Evolutionary conservation across 495 filamentous ascomycete genomes (phyloP), one percentile per base, ranked within the genome.

Genomic region (Opeltia flavorubescens): DNA sequence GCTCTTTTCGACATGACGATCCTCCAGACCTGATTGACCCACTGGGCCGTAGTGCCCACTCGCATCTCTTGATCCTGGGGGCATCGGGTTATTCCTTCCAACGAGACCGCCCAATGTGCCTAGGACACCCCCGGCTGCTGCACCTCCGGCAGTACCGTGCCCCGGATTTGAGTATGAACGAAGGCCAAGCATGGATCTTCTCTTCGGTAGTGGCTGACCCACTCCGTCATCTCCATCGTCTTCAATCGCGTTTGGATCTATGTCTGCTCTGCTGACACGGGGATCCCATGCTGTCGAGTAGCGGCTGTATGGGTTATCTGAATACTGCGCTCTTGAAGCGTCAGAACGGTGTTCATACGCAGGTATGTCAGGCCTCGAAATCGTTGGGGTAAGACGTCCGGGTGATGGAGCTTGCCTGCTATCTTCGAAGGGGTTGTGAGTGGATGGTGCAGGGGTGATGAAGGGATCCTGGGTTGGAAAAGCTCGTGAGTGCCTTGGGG

Each of bases 151-250:
- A 23, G 54, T 65, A 25, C 59, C 61, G 12, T 60, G 50, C 18
- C 57, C 55, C 39, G 55, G 53, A 29, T 50, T 48, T 41, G 52
- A 47, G 52, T 61, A 46, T 55, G 18, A 41, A n/a, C 66, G 67
- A 9, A 78, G 57, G 51, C 74, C 74, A 29, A 82, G 59, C 51
- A 75, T 71, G 25, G 75, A 78, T 39, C 54, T 61, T 44, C 62
- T 60, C 36, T 55, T 60, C 21, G 60, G 65, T 59, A 58, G 65
- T 52, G 49, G 69, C 53, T 53, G 63, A 47, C 47, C 59, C 40
- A 87, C 71, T 3, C 81, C 85, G 51, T 94, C 87, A 54, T 94
- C 87, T 6, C 81, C 86, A 55, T 94, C 86, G 55, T 95, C 87
- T 2, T 72, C 78, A 45, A 93, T 88, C 2, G 80, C 79, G 50